A percentile compares a stretch with the other conserved stretches of the same genome.
These are phyloP conservation scores for Fragaria ananassa DNA, from an alignment of 306 rosid species.

Conservation along the genomic window DNA sequence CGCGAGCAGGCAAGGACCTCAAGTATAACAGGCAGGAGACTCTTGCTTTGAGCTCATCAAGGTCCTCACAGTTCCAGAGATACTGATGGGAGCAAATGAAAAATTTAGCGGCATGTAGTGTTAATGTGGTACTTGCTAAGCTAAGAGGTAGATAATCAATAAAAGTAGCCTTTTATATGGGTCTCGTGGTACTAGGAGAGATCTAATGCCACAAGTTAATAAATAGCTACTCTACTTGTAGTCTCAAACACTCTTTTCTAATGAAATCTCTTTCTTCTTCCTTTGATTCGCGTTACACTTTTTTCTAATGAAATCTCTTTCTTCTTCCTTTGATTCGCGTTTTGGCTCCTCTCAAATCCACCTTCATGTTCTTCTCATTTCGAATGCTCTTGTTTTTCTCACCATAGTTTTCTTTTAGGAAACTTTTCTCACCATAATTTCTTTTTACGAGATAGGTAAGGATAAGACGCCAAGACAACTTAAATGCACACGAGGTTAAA, in stretches of 20 bases:
- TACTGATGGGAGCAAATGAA: not conserved
- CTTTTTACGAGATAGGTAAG: too few relatives aligned
- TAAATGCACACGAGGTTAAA: too few relatives aligned
- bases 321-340: not conserved
- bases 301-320: not conserved
- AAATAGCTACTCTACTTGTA: not conserved
- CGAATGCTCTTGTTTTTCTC: too few relatives aligned
- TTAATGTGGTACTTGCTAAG: not conserved
- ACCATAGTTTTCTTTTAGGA: too few relatives aligned
- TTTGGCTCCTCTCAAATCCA: not conserved
- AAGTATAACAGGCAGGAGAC: conserved; percentile 41
- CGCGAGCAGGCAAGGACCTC: conserved; percentile 35
- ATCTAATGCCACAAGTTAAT: not conserved
- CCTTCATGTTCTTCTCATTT: too few relatives aligned
- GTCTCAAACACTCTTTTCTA: not conserved
- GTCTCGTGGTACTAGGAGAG: not conserved
- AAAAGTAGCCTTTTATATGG: not conserved
- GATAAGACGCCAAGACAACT: too few relatives aligned
- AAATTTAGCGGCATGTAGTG: not conserved
- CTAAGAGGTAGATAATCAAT: not conserved
- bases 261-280: not conserved
- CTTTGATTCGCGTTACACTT: not conserved
- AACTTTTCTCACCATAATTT: too few relatives aligned
- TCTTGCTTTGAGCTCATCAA: conserved; percentile 30
- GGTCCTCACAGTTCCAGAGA: not conserved